Conservation (phyloP, 257 asterid species). For the Linaria vulgaris region DNA sequence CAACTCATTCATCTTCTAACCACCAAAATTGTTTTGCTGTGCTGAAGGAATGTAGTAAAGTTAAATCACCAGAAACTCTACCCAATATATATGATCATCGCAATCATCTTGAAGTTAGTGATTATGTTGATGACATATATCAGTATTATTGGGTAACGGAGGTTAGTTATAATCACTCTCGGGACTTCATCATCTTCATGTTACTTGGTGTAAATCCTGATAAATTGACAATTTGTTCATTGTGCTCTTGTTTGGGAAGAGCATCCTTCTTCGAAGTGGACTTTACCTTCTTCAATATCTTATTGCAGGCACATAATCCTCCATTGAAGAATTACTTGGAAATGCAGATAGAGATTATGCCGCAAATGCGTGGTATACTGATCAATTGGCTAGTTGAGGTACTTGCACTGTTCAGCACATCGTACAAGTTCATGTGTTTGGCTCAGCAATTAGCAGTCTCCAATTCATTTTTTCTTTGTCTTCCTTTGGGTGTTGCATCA, state of each 20-base stretch:
- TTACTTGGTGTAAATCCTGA: neutral
- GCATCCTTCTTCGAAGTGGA: neutral
- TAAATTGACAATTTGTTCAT: neutral
- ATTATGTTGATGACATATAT: constrained; percentile 91
- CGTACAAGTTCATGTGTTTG: constrained; percentile 7
- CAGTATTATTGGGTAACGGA: constrained; percentile 93
- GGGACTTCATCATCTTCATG: constrained; percentile 5
- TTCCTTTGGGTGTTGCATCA: constrained; percentile 21
- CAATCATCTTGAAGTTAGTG: constrained; percentile 88
- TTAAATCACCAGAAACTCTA: constrained; percentile 40
- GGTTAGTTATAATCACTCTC: constrained; percentile 41
- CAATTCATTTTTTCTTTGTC: constrained; percentile 12
- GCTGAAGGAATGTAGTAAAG: constrained; percentile 40
- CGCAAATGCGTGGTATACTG: constrained; percentile 88
- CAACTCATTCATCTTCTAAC: too few species aligned
- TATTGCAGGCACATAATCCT: constrained; percentile 60
- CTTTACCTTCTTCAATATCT: constrained; percentile 17
- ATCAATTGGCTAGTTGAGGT: constrained; percentile 98
- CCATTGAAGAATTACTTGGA: constrained; percentile 57
- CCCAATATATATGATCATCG: constrained; percentile 74
- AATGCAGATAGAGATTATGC: constrained; percentile 60
- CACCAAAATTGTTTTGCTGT: constrained; percentile 31
- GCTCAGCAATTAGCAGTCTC: constrained; percentile 17
- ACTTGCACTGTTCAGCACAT: constrained; percentile 21
- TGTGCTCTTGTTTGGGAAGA: constrained; percentile 10